Base-by-base conservation (phyloP, 306 rosid species). In the Canavalia ensiformis region DNA sequence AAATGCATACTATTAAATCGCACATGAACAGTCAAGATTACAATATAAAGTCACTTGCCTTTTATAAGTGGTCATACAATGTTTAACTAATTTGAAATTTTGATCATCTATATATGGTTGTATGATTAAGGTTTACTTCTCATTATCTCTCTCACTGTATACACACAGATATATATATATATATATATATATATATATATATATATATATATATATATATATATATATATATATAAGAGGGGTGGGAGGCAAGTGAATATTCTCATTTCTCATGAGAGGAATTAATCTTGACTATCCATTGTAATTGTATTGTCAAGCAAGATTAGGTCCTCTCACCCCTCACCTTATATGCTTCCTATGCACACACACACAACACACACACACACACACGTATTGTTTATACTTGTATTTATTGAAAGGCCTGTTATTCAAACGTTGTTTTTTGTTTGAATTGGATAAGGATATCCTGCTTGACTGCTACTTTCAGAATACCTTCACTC, bases 381-480 rank as follows among this genome's bases (percentile, higher is more conserved):
- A 18, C 25, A 18, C 25, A 18, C 25, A 18, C 25, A 18, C 25
- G 25, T 18, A 18, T 18, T 18, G 25, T 18, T 18, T 18, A 18
- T 18, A 18, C 25, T 18, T 18, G 25, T 18, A 18, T 18, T 13
- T 76, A 41, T 70, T 52, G 8, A 55, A 70, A 46, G 75, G 42
- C 67, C 4, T 75, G 46, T 46, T 45, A n/a, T 42, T 56, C 25
- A 31, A 35, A 42, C 45, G 44, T 8, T 28, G 4, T 79, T 37
- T 70, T 62, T 45, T 37, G 71, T 30, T 63, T 60, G 5, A 30
- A 30, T 8, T 54, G 68, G 75, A 60, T 79, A 74, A 47, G 50
- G 50, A 62, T 44, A 46, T 13, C 42, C 49, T 69, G 31, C 41
- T 49, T 54, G 41, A 57, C 12, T 68, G 75, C 75, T 85, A 75